Evolutionary conservation across 176 grass and related monocot genomes (phyloP).

Genomic region (Hsuehochloa calcarea): DNA sequence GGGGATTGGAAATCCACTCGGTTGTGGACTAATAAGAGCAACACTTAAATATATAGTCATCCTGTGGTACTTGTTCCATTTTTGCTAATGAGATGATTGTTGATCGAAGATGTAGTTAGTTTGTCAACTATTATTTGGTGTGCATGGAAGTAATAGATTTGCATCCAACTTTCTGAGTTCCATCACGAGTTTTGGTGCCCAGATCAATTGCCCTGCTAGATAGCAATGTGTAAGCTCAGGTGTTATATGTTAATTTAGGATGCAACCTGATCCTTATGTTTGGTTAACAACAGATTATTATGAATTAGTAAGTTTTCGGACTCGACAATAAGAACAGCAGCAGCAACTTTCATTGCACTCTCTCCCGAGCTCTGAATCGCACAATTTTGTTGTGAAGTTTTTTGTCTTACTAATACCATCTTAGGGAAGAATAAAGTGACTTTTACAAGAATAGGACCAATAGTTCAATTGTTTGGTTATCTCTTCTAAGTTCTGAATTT

Average conservation of each 20-base stretch:
- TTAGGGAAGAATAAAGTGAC: not conserved
- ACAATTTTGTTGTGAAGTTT: not conserved
- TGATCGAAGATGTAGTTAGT: not conserved
- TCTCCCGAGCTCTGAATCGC: not conserved
- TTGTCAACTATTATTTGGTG: slow-evolving; percentile 16
- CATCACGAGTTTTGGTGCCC: not conserved
- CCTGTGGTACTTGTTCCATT: slow-evolving; percentile 18
- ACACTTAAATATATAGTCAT: slow-evolving; percentile 16
- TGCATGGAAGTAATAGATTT: not conserved
- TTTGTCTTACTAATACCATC: not conserved
- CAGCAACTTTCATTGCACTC: not conserved
- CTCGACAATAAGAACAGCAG: not conserved
- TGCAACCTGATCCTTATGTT: not conserved
- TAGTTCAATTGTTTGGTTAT: not conserved
- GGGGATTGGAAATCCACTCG: slow-evolving; percentile 17
- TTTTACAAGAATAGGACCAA: not conserved
- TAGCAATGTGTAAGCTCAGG: not conserved
- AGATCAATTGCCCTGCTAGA: not conserved
- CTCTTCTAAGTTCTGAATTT: not conserved
- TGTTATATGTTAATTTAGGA: not conserved
- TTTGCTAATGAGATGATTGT: not conserved
- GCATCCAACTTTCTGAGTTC: slow-evolving; percentile 1
- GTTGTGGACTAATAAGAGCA: slow-evolving; percentile 34
- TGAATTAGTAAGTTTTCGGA: not conserved
- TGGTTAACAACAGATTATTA: not conserved